phyloP scores from a whole-genome alignment of 306 rosid species.

The Fragaria iinumae region DNA sequence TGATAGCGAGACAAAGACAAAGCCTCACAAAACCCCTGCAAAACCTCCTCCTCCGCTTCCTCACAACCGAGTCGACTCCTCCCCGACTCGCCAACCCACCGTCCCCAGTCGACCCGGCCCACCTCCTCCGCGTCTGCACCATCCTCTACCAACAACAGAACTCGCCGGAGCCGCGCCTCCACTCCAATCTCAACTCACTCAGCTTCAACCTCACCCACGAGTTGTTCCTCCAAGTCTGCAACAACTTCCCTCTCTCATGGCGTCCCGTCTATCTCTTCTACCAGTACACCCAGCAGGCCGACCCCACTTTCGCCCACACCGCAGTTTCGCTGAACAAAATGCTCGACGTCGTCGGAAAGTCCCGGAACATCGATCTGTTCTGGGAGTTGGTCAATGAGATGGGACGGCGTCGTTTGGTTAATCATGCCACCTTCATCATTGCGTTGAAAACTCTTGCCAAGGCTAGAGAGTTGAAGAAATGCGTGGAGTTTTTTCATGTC shows the following conservation, averaged over 20 bases:
- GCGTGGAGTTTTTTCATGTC: conserved; percentile 66
- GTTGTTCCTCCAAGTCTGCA: conserved; percentile 89
- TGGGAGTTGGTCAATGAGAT: conserved; percentile 49
- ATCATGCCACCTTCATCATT: conserved; percentile 45
- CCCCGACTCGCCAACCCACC: conserved; percentile 16
- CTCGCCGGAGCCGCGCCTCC: conserved; percentile 59
- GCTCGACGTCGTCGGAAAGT: conserved; percentile 40
- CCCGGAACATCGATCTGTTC: conserved; percentile 64
- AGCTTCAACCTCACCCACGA: conserved; percentile 66
- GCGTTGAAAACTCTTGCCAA: conserved; percentile 53
- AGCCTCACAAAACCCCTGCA: conserved; percentile 1
- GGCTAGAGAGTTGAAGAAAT: conserved; percentile 64
- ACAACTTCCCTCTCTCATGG: conserved; percentile 78
- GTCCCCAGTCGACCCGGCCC: conserved; percentile 42
- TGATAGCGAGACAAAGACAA: conserved; percentile 28
- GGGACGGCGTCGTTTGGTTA: conserved; percentile 48
- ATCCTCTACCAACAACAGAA: conserved; percentile 73
- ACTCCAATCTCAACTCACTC: conserved; percentile 54
- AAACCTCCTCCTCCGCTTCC: conserved; percentile 21
- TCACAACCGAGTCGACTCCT: conserved; percentile 14
- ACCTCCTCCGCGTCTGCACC: conserved; percentile 69
- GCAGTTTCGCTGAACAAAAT: conserved; percentile 61
- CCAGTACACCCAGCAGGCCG: conserved; percentile 32
- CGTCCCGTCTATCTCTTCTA: conserved; percentile 65
- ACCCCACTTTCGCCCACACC: conserved; percentile 51